Evolutionary conservation across 2,329 filamentous ascomycete species (phyloP), one percentile per base, ranked within the genome.

Genomic region (Dichotomopilus funicola): DNA sequence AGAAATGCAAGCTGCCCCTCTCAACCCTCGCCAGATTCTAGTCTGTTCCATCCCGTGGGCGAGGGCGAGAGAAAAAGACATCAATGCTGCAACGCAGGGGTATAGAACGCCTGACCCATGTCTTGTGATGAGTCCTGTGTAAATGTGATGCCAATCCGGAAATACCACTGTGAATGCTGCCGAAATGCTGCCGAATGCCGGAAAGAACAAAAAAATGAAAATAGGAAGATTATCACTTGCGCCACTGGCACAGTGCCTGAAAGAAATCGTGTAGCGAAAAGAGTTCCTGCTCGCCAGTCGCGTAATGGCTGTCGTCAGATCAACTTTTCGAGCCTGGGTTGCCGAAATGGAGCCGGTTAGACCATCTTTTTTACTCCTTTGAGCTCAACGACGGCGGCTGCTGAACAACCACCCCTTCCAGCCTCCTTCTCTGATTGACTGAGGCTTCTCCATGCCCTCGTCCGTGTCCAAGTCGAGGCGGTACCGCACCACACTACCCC

Each of bases 401-500:
- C 58, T 56, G 34, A 66, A 58, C 59, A 57, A 65, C 62, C 63
- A 63, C 8, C 57, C 54, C 56, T 45, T 61, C 57, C 57, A 60
- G 11, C 61, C 43, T 44, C 58, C 58, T 19, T 11, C 41, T 13
- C 40, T 53, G 33, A 46, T 53, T 12, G 46, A 38, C 12, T 56
- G 49, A 27, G 55, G 54, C 47, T 65, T 64, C 57, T 67, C 62
- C 31, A 48, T 54, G 12, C 51, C 53, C 44, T 69, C 64, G 38
- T 73, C 73, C 12, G 76, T 75, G 38, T 82, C 79, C 3, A 86
- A 71, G 41, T 81, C 77, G 3, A 86, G 72, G 4, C 83, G 72
- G 66, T 86, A 86, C 12, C 83, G 74, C 12, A 83, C 74, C 56
- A 86, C 83, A 56, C 82, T 86, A 19, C 83, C 82, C 1, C 76